Evolutionary conservation across 805 yeast species (phyloP).

Genomic region (Suhomyces sp.): DNA sequence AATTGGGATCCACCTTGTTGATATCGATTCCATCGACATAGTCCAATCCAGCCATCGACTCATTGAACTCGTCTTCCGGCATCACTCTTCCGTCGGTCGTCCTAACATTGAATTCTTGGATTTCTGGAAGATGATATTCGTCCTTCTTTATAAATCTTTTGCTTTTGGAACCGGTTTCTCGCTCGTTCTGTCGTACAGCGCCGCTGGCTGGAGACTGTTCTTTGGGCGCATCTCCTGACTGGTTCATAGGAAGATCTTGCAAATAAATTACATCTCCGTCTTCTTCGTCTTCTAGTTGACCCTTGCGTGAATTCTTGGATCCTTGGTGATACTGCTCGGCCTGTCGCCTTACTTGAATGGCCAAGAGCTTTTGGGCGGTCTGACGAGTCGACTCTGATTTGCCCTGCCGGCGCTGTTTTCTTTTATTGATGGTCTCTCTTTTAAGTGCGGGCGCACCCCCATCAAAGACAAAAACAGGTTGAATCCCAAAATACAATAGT

Average conservation of each 20-base stretch:
- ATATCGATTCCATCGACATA: slow-evolving; percentile 69
- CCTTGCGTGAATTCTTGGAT: not conserved
- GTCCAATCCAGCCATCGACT: slow-evolving; percentile 36
- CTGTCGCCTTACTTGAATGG: slow-evolving; percentile 68
- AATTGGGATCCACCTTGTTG: slow-evolving; percentile 77
- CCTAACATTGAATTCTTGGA: slow-evolving; percentile 52
- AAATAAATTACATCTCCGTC: slow-evolving; percentile 17
- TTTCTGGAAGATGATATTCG: slow-evolving; percentile 80
- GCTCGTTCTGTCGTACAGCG: slow-evolving; percentile 5
- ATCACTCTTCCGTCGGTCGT: slow-evolving; percentile 69
- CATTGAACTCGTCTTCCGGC: slow-evolving; percentile 67
- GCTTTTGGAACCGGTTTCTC: slow-evolving; percentile 6
- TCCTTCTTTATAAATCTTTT: slow-evolving; percentile 55
- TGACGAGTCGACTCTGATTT: slow-evolving; percentile 63
- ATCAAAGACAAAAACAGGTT: slow-evolving; percentile 90
- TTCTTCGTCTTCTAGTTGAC: slow-evolving; percentile 6
- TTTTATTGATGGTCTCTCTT: slow-evolving; percentile 66
- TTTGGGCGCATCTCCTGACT: slow-evolving; percentile 4
- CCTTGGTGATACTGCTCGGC: slow-evolving; percentile 22
- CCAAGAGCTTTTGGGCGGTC: slow-evolving; percentile 78
- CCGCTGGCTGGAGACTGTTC: slow-evolving; percentile 3
- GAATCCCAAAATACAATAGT: slow-evolving; percentile 77
- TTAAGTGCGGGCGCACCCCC: slow-evolving; percentile 91
- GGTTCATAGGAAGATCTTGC: slow-evolving; percentile 26
- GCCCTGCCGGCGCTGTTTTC: slow-evolving; percentile 74